These are phyloP conservation scores for Kodamaea alishanica DNA, from an alignment of 1,139 yeast species.

Conservation along the genomic window DNA sequence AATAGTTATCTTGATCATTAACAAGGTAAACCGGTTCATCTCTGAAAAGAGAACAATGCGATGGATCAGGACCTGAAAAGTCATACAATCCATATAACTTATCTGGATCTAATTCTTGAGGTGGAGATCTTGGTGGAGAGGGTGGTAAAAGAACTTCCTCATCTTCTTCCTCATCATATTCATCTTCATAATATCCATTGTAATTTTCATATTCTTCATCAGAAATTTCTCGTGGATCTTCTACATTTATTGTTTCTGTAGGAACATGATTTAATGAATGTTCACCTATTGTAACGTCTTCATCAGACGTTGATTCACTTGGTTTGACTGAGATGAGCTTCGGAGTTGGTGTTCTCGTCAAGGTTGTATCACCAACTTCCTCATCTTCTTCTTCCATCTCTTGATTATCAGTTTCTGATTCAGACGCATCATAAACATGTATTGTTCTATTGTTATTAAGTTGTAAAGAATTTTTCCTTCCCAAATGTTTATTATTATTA, in stretches of 20 bases:
- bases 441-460: neutral
- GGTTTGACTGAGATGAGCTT: no score
- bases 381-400: slow-evolving; percentile 12
- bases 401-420: slow-evolving; percentile 2
- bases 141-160: slow-evolving; percentile 35
- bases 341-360: no score
- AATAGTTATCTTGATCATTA: slow-evolving; percentile 88
- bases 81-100: slow-evolving; percentile 84
- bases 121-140: slow-evolving; percentile 76
- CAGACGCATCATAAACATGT: no score
- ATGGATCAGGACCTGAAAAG: slow-evolving; percentile 89
- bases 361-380: slow-evolving; percentile 6
- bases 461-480: slow-evolving; percentile 1
- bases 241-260: neutral
- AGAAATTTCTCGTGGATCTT: slow-evolving; percentile 16
- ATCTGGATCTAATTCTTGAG: slow-evolving; percentile 78
- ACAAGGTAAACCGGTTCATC: slow-evolving; percentile 81
- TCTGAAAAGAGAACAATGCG: slow-evolving; percentile 76
- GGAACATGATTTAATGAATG: neutral
- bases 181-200: slow-evolving; percentile 5
- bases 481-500: slow-evolving; percentile 1
- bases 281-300: no score
- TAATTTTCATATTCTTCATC: slow-evolving; percentile 9
- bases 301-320: no score
- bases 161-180: slow-evolving; percentile 12